Base-by-base conservation (phyloP, 257 asterid genomes). In the Lantana camara region DNA sequence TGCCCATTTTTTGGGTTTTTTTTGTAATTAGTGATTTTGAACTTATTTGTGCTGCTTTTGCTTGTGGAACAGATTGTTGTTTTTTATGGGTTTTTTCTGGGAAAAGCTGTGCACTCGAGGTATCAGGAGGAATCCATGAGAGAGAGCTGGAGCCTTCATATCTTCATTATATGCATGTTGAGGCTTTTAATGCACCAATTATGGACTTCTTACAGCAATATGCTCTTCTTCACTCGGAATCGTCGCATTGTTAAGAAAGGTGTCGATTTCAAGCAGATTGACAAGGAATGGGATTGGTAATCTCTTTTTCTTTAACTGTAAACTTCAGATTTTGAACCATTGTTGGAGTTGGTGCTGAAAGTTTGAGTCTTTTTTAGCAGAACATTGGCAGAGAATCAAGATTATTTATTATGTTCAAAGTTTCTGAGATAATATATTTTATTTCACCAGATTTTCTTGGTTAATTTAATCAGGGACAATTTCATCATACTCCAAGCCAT, bases 261-360 rank as follows among this genome's bases (percentile, higher is more conserved):
- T 2, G 80, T 83, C 21, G 95, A 68, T 44, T 92, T 89, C 60
- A 71, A 83, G 44, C 98, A 92, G 86, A 92, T 92, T 70, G 98
- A 92, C 77, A 45, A 55, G 21, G 98, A 92, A 73, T 87, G 96
- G 92, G 72, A 89, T 46, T 46, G 19, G 32, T 53, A 21, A 21
- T 22, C 69, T 60, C 49, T 35, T 2, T 2, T 27, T 27, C 5
- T 27, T 27, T 27, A 27, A 2, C 32, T 27, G 32, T 27, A 27
- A n/a, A 27, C 5, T 27, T 27, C 32, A 27, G 32, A 27, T 27
- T 27, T 27, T 27, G 5, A 27, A 27, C 2, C 32, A 27, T 27
- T 27, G 5, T 27, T 27, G 4, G 4, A 27, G 32, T 27, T 27
- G 32, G n/a, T n/a, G n/a, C n/a, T n/a, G n/a, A n/a, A n/a, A n/a